Conservation (phyloP, 176 grass and related monocot species). For the Panicum miliaceum region DNA sequence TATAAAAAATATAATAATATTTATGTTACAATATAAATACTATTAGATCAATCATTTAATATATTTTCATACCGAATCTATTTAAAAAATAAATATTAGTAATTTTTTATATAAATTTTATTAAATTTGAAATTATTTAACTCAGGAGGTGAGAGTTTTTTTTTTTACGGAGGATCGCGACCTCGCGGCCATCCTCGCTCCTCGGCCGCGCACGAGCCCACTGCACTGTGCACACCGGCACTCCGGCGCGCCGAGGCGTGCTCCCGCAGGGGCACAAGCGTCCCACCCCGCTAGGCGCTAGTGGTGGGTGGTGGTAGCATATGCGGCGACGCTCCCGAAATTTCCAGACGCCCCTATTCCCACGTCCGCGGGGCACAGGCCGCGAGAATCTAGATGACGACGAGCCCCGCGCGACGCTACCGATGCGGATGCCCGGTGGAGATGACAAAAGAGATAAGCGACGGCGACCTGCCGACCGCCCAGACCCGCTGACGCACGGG, state of each 20-base stretch:
- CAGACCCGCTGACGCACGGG: not conserved
- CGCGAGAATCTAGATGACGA: constrained; percentile 2
- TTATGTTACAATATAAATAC: too few relatives aligned
- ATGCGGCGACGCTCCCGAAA: constrained; percentile 27
- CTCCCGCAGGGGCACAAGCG: not conserved
- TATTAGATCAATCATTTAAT: too few relatives aligned
- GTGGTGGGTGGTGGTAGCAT: not conserved
- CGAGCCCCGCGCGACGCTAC: not conserved
- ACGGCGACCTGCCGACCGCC: not conserved
- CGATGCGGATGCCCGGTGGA: not conserved
- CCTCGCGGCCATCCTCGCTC: not conserved
- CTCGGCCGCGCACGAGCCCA: not conserved
- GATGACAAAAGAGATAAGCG: constrained; percentile 26
- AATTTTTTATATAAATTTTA: too few relatives aligned
- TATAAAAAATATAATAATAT: too few relatives aligned
- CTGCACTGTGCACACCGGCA: not conserved
- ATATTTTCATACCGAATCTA: too few relatives aligned
- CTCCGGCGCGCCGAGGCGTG: not conserved
- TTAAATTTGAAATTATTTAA: too few relatives aligned
- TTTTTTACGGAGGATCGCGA: not conserved
- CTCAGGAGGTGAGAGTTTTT: too few relatives aligned
- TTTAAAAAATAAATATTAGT: too few relatives aligned
- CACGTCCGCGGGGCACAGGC: not conserved
- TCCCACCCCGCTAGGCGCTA: not conserved
- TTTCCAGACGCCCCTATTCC: constrained; percentile 15